A percentile compares a stretch with the other conserved stretches of the same genome.
Evolutionary conservation across 805 yeast species (phyloP).

Genomic region (Saturnispora hagleri): DNA sequence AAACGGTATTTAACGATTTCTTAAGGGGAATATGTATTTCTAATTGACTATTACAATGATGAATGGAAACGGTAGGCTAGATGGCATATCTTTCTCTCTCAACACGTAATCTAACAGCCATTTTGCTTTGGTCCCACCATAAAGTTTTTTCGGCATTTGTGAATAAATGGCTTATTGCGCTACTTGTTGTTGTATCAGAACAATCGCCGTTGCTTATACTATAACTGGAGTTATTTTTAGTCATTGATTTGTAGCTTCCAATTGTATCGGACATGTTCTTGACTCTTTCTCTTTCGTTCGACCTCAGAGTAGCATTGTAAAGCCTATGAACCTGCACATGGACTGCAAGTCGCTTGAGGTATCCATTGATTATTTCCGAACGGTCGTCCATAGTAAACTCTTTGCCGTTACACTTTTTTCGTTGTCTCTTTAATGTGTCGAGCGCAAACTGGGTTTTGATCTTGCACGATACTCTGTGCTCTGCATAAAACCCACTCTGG

Average conservation of each 20-base stretch:
- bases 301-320: constrained; percentile 38
- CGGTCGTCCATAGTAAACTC: constrained; percentile 30
- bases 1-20: not conserved
- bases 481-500: constrained; percentile 44
- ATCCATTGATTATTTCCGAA: constrained; percentile 36
- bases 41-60: not conserved
- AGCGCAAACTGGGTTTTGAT: constrained; percentile 3
- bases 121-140: constrained; percentile 25
- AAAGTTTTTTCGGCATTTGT: constrained; percentile 21
- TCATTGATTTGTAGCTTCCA: constrained; percentile 4
- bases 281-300: constrained; percentile 9
- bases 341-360: constrained; percentile 44
- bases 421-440: constrained; percentile 7
- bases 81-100: constrained; percentile 24
- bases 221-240: constrained; percentile 3
- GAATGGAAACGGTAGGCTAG: not conserved
- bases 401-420: constrained; percentile 11
- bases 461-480: constrained; percentile 33
- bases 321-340: constrained; percentile 60
- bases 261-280: not conserved
- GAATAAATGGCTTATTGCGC: constrained; percentile 12
- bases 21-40: not conserved
- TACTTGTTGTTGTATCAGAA: constrained; percentile 14
- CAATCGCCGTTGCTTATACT: constrained; percentile 6
- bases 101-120: constrained; percentile 28